Base-by-base conservation (phyloP, 495 filamentous ascomycete genomes). In the Evansstolkia leycettana region DNA sequence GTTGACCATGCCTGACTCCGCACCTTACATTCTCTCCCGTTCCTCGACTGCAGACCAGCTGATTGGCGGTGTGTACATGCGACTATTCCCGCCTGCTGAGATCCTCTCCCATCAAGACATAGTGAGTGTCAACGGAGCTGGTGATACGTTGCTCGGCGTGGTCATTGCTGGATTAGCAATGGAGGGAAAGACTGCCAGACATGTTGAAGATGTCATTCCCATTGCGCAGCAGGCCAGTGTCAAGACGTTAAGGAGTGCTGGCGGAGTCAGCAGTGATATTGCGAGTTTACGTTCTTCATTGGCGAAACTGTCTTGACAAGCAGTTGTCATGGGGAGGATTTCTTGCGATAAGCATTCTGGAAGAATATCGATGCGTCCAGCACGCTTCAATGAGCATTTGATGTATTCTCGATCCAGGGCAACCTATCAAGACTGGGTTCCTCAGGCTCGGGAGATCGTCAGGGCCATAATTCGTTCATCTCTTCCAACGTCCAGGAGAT, bases 51-150 rank as follows among this genome's bases (percentile, higher is more conserved):
- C 67, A 13, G 67, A 68, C 2, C 67, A 65, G 13, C 45, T 62
- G 0, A 64, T 93, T 4, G 84, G 81, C 3, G 87, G 86, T 0
- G 70, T 94, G 12, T 93, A 92, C 46, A 83, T 95, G 76, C 65
- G 83, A 26, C 52, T 88, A 15, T 90, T 85, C 55, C 72, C 79
- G 0, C 64, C 81, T 10, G 69, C 67, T 2, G 76, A 82, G 57
- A 51, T 59, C n/a, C 60, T 94, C 1, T 34, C 42, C 8, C 44
- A 58, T 0, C 54, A 69, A 11, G 72, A 85, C 18, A 65, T 93
- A 3, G 77, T 89, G 9, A 89, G 82, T 42, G 90, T 95, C 9
- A 98, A 95, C 51, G 90, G 88, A 0, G 87, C 85, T 0, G 90
- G 90, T 4, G 90, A 98, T 59, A 96, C 90, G 0, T 84, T 95